phyloP scores from a whole-genome alignment of 2,329 filamentous ascomycete genomes.

The Colletotrichum graminicola region DNA sequence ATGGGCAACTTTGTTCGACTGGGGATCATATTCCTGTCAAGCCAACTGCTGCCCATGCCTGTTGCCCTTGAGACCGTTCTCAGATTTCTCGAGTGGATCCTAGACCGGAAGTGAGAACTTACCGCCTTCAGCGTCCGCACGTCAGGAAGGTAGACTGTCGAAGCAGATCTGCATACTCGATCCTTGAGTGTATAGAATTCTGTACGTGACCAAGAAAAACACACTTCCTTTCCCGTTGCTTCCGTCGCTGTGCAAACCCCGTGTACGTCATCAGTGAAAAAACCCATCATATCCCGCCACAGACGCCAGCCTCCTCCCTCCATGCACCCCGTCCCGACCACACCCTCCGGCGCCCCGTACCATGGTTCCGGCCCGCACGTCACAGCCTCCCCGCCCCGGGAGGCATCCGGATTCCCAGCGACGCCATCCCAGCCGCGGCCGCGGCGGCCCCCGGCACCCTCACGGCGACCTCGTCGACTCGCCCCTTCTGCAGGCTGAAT shows the following conservation, averaged over 20 bases:
- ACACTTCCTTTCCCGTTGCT: neutral
- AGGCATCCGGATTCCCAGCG: slow-evolving; percentile 67
- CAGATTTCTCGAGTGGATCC: neutral
- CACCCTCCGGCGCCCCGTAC: neutral
- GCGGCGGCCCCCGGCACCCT: slow-evolving; percentile 43
- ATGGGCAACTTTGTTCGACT: neutral
- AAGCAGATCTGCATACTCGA: neutral
- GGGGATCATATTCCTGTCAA: neutral
- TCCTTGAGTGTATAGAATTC: neutral
- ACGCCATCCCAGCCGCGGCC: slow-evolving; percentile 42
- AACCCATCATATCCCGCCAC: neutral
- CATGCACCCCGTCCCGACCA: neutral
- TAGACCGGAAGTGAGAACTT: neutral
- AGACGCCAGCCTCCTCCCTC: neutral
- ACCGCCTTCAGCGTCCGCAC: neutral
- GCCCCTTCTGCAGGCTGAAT: slow-evolving; percentile 85
- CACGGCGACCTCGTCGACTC: slow-evolving; percentile 76
- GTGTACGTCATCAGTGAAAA: neutral
- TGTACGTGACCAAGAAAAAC: neutral
- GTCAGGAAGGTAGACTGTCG: neutral
- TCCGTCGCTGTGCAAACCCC: neutral
- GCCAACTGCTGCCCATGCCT: neutral
- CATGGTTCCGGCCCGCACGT: neutral
- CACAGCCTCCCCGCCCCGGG: slow-evolving; percentile 53
- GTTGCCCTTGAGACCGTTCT: too few species aligned